These are phyloP conservation scores for Cymbopogon flexuosus DNA, from an alignment of 202 grass and related monocot genomes.

Conservation along the genomic window DNA sequence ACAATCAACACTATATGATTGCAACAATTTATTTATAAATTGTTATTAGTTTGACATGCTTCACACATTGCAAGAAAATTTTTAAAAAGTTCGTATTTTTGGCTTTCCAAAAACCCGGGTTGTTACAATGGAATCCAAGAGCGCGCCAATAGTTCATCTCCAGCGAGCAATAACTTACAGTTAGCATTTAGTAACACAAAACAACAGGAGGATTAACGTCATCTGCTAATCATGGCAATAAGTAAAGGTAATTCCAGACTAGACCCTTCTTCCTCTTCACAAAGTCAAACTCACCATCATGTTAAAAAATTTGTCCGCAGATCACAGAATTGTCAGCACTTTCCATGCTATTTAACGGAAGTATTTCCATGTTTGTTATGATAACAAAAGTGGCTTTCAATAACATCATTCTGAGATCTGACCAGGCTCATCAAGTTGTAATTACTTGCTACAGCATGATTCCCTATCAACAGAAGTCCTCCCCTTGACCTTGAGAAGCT, in stretches of 20 bases:
- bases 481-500: conserved; percentile 43
- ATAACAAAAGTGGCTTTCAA: neutral
- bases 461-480: neutral
- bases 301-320: conserved; percentile 12
- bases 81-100: no score
- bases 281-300: neutral
- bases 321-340: neutral
- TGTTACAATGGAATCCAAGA: neutral
- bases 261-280: neutral
- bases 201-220: neutral
- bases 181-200: conserved; percentile 12
- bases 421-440: conserved; percentile 2
- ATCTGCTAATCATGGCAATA: conserved; percentile 19
- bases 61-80: no score
- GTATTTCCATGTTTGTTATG: neutral
- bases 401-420: neutral
- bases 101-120: no score
- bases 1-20: no score
- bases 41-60: no score
- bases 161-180: neutral
- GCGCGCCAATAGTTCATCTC: neutral
- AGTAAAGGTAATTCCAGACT: conserved; percentile 2
- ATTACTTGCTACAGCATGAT: neutral
- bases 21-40: no score
- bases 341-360: conserved; percentile 21